A percentile compares a stretch with the other conserved stretches of the same genome.
Evolutionary conservation across 2,329 filamentous ascomycete genomes (phyloP).

Genomic region (Paraphoma chrysanthemicola): DNA sequence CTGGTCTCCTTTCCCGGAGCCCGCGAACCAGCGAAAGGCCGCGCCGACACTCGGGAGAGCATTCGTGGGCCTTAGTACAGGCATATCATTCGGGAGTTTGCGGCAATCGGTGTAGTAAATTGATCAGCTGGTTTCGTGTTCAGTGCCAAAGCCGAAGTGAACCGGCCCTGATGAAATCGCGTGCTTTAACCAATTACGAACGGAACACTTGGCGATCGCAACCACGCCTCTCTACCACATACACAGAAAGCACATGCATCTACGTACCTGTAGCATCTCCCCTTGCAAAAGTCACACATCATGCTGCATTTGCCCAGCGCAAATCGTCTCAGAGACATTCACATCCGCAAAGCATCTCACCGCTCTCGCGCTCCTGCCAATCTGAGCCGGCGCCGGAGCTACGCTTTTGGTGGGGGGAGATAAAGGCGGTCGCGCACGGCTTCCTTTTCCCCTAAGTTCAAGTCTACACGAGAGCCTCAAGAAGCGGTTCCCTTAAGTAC

Average conservation of each 20-base stretch:
- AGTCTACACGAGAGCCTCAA: constrained; percentile 27
- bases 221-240: background rate
- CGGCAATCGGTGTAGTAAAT: background rate
- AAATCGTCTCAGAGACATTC: background rate
- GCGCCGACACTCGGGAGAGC: background rate
- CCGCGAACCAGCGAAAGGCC: background rate
- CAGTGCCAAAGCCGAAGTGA: constrained; percentile 4
- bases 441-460: constrained; percentile 41
- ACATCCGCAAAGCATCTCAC: background rate
- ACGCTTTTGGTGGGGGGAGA: constrained; percentile 37
- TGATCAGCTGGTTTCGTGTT: background rate
- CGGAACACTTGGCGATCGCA: background rate
- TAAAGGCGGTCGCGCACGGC: constrained; percentile 20
- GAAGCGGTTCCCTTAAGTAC: constrained; percentile 41
- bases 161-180: background rate
- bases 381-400: constrained; percentile 17
- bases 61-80: background rate
- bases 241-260: background rate
- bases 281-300: background rate
- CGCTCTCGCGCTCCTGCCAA: constrained; percentile 20
- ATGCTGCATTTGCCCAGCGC: too few relatives aligned
- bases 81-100: background rate
- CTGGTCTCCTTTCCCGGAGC: background rate
- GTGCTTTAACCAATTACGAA: constrained; percentile 1
- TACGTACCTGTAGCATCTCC: background rate